Percentiles rank a stretch among this genome's conserved stretches.
phyloP scores from a whole-genome alignment of 805 yeast genomes.

The Cyberlindnera mycetangii region DNA sequence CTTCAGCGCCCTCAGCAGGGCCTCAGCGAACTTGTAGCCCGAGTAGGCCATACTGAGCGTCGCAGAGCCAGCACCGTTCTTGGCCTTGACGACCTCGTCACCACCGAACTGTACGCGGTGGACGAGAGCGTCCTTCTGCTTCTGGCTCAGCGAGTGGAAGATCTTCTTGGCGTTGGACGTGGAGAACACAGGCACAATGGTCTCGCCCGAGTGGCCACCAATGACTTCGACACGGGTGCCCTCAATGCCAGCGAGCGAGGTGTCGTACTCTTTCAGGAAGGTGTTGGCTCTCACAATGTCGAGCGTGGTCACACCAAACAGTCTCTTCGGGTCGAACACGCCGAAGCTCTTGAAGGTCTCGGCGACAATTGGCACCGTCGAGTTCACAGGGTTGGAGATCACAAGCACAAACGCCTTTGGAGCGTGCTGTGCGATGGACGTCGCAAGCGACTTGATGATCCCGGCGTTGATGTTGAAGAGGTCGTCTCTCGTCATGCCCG shows the following conservation, averaged over 20 bases:
- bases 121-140: constrained; percentile 45
- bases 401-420: constrained; percentile 77
- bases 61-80: constrained; percentile 93
- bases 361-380: constrained; percentile 86
- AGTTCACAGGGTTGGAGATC: constrained; percentile 92
- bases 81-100: constrained; percentile 94
- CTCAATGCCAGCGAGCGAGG: constrained; percentile 35
- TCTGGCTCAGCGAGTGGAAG: constrained; percentile 20
- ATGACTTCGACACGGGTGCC: constrained; percentile 49
- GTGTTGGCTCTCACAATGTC: constrained; percentile 88
- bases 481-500: constrained; percentile 93
- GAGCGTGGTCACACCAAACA: constrained; percentile 87
- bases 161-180: constrained; percentile 18
- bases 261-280: constrained; percentile 47
- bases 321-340: constrained; percentile 64
- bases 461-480: constrained; percentile 81
- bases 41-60: constrained; percentile 96
- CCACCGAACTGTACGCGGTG: constrained; percentile 95
- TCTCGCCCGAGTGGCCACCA: constrained; percentile 96
- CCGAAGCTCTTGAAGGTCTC: constrained; percentile 69
- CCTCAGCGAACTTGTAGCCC: constrained; percentile 75
- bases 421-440: constrained; percentile 66
- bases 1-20: constrained; percentile 31
- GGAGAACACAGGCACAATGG: constrained; percentile 75
- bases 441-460: constrained; percentile 70